Conservation (phyloP, 805 yeast species). For the Ogataea nitratoaversa region DNA sequence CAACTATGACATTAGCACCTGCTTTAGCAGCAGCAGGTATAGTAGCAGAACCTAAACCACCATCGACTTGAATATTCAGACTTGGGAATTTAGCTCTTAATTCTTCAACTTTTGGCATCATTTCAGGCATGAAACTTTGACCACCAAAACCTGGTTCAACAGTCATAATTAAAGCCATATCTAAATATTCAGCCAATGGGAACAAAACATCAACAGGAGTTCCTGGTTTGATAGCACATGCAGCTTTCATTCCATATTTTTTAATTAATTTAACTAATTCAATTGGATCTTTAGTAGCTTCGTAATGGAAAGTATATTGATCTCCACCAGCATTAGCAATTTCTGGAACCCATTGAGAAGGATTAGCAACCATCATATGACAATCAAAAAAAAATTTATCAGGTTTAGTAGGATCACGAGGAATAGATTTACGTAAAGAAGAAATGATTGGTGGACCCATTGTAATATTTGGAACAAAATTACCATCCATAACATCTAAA, state of each 20-base stretch:
- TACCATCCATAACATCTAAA: conserved; percentile 97
- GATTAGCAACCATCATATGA: conserved; percentile 96
- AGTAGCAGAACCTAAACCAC: conserved; percentile 88
- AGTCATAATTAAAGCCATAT: conserved; percentile 95
- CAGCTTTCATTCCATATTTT: conserved; percentile 82
- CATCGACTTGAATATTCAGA: conserved; percentile 92
- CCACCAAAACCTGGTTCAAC: conserved; percentile 99
- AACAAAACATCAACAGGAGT: conserved; percentile 82
- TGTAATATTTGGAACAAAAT: conserved; percentile 94
- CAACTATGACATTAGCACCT: conserved; percentile 97
- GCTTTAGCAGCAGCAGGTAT: conserved; percentile 87
- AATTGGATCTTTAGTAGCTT: conserved; percentile 78
- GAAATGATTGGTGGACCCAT: conserved; percentile 63
- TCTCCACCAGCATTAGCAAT: conserved; percentile 94
- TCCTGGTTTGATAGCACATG: conserved; percentile 92
- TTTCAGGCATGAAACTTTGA: conserved; percentile 88
- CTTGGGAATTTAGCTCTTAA: conserved; percentile 73
- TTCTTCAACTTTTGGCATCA: conserved; percentile 92
- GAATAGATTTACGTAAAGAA: conserved; percentile 11
- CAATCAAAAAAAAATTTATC: conserved; percentile 67
- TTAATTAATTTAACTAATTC: conserved; percentile 74
- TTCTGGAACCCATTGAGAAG: conserved; percentile 91
- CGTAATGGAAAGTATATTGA: conserved; percentile 94
- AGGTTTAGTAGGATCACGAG: conserved; percentile 36
- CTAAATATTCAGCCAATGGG: conserved; percentile 72